Base-by-base conservation (phyloP, 179 eudicot species). In the Sideroxylon spinosum region DNA sequence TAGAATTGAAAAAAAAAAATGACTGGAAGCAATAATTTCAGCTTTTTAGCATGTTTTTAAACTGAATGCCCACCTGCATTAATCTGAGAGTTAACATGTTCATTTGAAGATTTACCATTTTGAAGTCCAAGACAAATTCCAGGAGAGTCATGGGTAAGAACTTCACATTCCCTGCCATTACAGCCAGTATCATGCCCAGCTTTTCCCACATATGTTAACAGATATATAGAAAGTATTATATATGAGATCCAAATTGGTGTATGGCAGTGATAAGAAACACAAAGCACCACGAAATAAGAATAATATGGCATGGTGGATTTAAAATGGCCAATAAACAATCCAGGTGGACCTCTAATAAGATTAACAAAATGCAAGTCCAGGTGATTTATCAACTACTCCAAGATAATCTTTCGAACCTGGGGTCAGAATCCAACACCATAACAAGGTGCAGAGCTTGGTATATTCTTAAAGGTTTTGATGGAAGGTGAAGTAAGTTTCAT, bases 141-240 rank as follows among this genome's bases (percentile, higher is more conserved):
- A 55, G 80, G 74, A 73, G 22, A 68, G 69, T 80, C 81, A 63
- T 65, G 62, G 28, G 71, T 57, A 76, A 50, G 79, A 73, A 77
- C 84, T 83, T 70, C 83, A 69, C 71, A 80, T 63, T 79, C 84
- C 86, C 90, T 88, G 83, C 76, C 84, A 84, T 69, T 3, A 75
- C 48, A 72, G 76, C 72, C 76, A 72, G 53, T 77, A 53, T 26
- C 70, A 74, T 50, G 73, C 76, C 64, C 66, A 86, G 70, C 59
- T 63, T 69, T 50, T 44, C 57, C 28, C 23, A 20, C 20, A 32
- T 12, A 67, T 49, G 26, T 22, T 13, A 65, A 11, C 49, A 17
- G 9, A 67, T 13, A 48, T n/a, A 22, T 7, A 29, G 53, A 80
- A 59, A 55, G 20, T 16, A 23, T 49, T 49, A 28, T 0, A 13